phyloP scores from a whole-genome alignment of 2,329 filamentous ascomycete genomes.

The Knoxdaviesia proteae region DNA sequence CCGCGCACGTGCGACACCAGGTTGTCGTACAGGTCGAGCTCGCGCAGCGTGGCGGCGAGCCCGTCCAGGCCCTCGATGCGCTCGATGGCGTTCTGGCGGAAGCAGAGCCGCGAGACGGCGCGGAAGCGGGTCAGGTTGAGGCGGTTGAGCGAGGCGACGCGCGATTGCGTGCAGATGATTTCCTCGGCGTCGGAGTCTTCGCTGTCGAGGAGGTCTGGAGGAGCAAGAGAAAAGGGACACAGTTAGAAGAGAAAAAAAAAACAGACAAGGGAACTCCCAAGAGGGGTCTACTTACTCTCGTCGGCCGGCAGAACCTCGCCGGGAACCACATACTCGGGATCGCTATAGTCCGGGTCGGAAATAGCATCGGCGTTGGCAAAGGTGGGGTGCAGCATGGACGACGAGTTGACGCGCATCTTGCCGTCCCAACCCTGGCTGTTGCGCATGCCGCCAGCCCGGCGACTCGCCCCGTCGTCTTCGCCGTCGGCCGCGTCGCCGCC shows the following conservation, averaged over 20 bases:
- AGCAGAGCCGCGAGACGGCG: conserved; percentile 56
- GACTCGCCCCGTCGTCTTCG: conserved; percentile 15
- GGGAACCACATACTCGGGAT: conserved; percentile 42
- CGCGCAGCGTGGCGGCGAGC: conserved; percentile 47
- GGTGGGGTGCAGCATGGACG: conserved; percentile 17
- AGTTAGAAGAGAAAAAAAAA: neutral
- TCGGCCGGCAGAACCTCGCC: conserved; percentile 63
- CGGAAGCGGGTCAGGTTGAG: conserved; percentile 71
- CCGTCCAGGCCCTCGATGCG: conserved; percentile 53
- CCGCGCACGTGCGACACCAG: conserved; percentile 71
- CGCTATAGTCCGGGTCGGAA: conserved; percentile 71
- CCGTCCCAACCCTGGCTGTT: conserved; percentile 65
- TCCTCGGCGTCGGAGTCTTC: conserved; percentile 46
- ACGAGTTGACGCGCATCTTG: conserved; percentile 48
- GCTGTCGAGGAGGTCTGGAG: conserved; percentile 37
- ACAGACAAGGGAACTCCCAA: neutral
- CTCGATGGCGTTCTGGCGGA: conserved; percentile 80
- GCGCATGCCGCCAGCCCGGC: conserved; percentile 20
- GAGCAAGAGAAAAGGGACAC: neutral
- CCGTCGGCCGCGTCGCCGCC: neutral
- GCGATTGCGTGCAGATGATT: conserved; percentile 77
- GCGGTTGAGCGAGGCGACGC: conserved; percentile 56
- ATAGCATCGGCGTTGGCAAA: conserved; percentile 64
- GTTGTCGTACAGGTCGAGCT: conserved; percentile 95
- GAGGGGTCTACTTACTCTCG: conserved; percentile 35